Conservation (phyloP, 73 alveolate genomes). For the Paramecium octaurelia region DNA sequence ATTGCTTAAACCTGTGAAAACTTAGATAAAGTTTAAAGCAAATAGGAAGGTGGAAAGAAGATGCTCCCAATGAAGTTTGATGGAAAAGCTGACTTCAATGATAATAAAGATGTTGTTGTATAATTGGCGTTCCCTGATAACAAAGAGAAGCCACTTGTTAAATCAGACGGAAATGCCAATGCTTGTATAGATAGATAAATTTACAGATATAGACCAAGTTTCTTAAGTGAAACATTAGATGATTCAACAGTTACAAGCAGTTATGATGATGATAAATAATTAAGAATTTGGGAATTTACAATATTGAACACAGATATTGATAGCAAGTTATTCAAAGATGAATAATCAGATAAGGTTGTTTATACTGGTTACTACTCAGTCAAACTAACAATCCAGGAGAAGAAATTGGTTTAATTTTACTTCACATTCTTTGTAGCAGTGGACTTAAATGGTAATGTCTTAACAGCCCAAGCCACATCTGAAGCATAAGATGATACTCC, state of each 20-base stretch:
- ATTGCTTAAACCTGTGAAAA: neutral
- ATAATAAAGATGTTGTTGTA: neutral
- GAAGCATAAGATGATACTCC: neutral
- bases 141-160: neutral
- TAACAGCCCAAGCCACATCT: neutral
- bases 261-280: neutral
- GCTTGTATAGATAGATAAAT: neutral
- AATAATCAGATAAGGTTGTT: neutral
- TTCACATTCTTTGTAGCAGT: slow-evolving; percentile 5
- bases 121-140: neutral
- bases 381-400: neutral
- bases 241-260: neutral
- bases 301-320: neutral
- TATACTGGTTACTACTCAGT: slow-evolving; percentile 21
- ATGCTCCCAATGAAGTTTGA: neutral
- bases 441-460: neutral
- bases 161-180: neutral
- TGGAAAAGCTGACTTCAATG: slow-evolving; percentile 2
- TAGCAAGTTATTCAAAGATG: neutral
- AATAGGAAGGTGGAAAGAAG: neutral
- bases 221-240: slow-evolving; percentile 11
- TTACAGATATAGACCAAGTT: slow-evolving; percentile 16
- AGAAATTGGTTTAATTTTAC: neutral
- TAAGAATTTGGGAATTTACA: slow-evolving; percentile 20
- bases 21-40: neutral